A percentile compares a stretch with the other conserved stretches of the same genome.
Conservation (phyloP, 768 basidiomycete genomes). For the Rhizopogon salebrosus region DNA sequence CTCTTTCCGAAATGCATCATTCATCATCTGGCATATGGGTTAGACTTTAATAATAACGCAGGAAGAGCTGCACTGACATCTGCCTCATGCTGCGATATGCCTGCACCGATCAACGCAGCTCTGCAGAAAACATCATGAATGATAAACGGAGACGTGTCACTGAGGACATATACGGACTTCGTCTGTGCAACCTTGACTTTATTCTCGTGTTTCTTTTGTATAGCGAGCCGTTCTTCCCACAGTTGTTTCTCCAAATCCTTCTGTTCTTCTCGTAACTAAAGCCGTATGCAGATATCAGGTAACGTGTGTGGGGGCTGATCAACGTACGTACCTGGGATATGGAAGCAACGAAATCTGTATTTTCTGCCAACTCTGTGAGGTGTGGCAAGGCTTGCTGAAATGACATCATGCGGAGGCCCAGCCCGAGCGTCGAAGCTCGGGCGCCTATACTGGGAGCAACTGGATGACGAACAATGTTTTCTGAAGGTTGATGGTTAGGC, state of each 20-base stretch:
- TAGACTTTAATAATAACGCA: background rate
- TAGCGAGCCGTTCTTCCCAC: constrained; percentile 58
- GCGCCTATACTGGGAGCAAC: background rate
- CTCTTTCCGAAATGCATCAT: constrained; percentile 59
- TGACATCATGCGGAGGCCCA: constrained; percentile 44
- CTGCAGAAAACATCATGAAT: constrained; percentile 30
- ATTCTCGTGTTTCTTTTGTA: constrained; percentile 63
- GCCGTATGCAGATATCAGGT: constrained; percentile 1
- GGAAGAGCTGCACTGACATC: constrained; percentile 21
- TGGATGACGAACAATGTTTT: background rate
- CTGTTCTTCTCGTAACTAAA: constrained; percentile 70
- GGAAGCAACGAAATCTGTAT: constrained; percentile 45
- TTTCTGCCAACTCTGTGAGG: constrained; percentile 54
- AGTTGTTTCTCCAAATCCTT: constrained; percentile 55
- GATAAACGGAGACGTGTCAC: background rate
- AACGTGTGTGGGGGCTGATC: background rate
- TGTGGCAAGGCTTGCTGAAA: constrained; percentile 70
- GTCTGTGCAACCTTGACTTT: constrained; percentile 64
- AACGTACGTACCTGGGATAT: constrained; percentile 39
- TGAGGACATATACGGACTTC: constrained; percentile 41
- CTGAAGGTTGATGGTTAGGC: constrained; percentile 6
- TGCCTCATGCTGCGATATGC: constrained; percentile 62
- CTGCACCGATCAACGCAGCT: constrained; percentile 59
- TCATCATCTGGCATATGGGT: constrained; percentile 28
- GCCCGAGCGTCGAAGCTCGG: constrained; percentile 3